Base-by-base conservation (phyloP, 2,329 filamentous ascomycete genomes). In the Penicillium capsulatum region DNA sequence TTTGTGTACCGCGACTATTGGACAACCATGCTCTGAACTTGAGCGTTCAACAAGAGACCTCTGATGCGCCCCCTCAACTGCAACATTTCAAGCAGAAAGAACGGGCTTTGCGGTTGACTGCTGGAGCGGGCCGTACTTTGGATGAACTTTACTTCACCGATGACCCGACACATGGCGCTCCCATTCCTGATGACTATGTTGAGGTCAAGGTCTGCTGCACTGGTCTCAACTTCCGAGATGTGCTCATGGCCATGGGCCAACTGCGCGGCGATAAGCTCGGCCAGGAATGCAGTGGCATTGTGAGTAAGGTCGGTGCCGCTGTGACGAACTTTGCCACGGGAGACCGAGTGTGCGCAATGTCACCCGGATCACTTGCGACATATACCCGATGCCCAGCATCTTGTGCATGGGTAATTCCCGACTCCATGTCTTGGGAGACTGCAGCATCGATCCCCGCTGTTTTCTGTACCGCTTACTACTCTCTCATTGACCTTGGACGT, bases 291-390 rank as follows among this genome's bases (percentile, higher is more conserved):
- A 54, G 56, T 31, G 67, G 61, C 8, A 40, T 61, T 19, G 52
- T 69, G 14, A 58, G 50, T 16, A 42, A 53, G 28, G 47, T 63
- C 4, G 62, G 62, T 29, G 34, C 49, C 30, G 34, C 48, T 17
- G 51, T 50, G 3, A 54, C 55, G 2, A 50, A 58, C 17, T 53
- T 74, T 14, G 37, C 45, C 2, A 36, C 55, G 3, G 69, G 68
- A 3, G 66, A 74, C 26, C 52, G 56, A 2, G 75, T 79, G 3
- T 49, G 48, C 24, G 55, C 64, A 2, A 69, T 68, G 4, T 28
- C 47, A 8, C 43, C 58, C 33, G 60, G 64, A 39, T 49, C 48
- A 1, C 47, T 56, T 9, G 42, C 53, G 19, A 65, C 55, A 8
- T 58, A 40, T 40, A 59, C 51, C 30, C 50, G 47, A 11, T 57